These are phyloP conservation scores for Neltuma alba DNA, from an alignment of 306 rosid genomes.

Conservation along the genomic window DNA sequence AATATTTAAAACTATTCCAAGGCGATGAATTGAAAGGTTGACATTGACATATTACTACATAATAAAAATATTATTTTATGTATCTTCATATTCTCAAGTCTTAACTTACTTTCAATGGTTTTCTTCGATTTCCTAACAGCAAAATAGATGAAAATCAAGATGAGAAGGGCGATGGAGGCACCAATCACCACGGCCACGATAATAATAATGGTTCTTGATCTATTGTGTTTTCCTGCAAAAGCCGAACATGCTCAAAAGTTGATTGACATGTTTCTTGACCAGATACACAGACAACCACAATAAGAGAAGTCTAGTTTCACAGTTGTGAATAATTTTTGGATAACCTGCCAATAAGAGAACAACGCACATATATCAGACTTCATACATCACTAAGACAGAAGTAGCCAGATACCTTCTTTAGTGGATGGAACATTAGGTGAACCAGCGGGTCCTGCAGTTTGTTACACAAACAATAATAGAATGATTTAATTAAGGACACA, in stretches of 20 bases:
- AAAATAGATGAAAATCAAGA: background rate
- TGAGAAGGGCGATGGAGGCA: background rate
- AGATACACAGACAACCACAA: background rate
- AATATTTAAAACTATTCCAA: background rate
- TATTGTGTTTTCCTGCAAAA: conserved; percentile 11
- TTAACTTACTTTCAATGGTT: background rate
- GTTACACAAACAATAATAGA: background rate
- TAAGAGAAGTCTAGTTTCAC: background rate
- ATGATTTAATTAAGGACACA: background rate
- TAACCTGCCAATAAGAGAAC: background rate
- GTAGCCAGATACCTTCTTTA: background rate
- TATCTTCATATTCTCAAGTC: background rate
- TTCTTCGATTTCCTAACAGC: background rate
- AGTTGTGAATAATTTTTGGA: background rate
- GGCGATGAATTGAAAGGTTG: background rate
- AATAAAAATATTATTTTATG: background rate
- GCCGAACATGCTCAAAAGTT: background rate
- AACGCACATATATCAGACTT: background rate
- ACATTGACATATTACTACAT: background rate
- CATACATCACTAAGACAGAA: background rate
- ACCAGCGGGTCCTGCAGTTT: no score
- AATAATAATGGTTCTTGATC: background rate
- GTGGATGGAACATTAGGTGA: background rate
- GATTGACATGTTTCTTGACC: background rate
- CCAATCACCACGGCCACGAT: background rate